Conservation (phyloP, 2,329 filamentous ascomycete species). For the Malbranchea zuffiana region DNA sequence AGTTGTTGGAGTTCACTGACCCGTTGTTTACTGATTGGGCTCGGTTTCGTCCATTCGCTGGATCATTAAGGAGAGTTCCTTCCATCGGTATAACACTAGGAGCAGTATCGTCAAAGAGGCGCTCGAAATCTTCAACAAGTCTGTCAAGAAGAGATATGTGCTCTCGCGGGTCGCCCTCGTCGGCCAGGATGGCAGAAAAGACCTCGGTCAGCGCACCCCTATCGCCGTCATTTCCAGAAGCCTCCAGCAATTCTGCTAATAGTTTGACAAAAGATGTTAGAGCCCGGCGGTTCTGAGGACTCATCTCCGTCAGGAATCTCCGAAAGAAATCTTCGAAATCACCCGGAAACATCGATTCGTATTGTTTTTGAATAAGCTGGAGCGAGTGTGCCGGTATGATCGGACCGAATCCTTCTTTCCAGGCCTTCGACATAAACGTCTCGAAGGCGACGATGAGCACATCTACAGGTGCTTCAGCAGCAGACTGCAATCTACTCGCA, state of each 20-base stretch:
- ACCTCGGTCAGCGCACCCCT: slow-evolving; percentile 76
- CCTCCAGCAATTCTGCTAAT: slow-evolving; percentile 75
- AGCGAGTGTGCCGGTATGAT: slow-evolving; percentile 64
- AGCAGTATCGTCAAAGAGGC: slow-evolving; percentile 62
- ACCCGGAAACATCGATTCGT: slow-evolving; percentile 32
- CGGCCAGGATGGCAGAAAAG: slow-evolving; percentile 76
- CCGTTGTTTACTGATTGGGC: slow-evolving; percentile 54
- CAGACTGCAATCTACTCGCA: slow-evolving; percentile 63
- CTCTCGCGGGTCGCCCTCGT: slow-evolving; percentile 63
- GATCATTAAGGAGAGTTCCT: slow-evolving; percentile 42
- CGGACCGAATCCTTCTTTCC: slow-evolving; percentile 78
- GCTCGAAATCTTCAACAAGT: slow-evolving; percentile 78
- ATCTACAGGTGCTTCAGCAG: slow-evolving; percentile 66
- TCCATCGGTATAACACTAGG: slow-evolving; percentile 37
- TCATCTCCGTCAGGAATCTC: slow-evolving; percentile 41
- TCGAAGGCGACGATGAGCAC: slow-evolving; percentile 86
- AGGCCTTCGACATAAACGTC: slow-evolving; percentile 79
- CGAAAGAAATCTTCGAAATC: slow-evolving; percentile 49
- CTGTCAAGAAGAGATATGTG: slow-evolving; percentile 84
- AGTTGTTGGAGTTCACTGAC: slow-evolving; percentile 74
- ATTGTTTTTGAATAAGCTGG: slow-evolving; percentile 55
- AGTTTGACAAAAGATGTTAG: slow-evolving; percentile 77
- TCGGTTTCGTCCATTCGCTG: slow-evolving; percentile 49
- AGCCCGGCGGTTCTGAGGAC: slow-evolving; percentile 56
- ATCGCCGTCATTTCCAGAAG: slow-evolving; percentile 83